Conservation (phyloP, 371 early-diverging fungal species). For the Lichtheimia hyalospora region DNA sequence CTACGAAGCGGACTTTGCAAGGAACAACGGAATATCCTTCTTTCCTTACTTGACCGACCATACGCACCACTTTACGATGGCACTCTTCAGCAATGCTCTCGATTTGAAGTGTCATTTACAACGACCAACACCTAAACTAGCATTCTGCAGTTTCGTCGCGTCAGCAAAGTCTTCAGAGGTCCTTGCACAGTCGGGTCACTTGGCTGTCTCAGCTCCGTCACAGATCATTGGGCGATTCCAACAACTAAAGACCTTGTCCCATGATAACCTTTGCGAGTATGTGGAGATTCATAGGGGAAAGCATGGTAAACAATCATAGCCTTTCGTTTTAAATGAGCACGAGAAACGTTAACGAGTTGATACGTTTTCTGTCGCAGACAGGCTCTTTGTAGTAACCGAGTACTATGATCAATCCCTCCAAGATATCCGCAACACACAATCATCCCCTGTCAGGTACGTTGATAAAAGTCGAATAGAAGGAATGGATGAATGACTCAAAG, state of each 20-base stretch:
- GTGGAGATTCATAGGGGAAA: conserved; percentile 64
- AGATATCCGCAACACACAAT: conserved; percentile 24
- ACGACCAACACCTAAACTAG: conserved; percentile 30
- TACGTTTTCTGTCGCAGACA: conserved; percentile 31
- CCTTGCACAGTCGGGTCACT: conserved; percentile 46
- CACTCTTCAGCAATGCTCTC: conserved; percentile 36
- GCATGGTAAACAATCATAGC: conserved; percentile 40
- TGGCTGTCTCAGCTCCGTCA: conserved; percentile 54
- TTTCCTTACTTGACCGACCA: too few relatives aligned
- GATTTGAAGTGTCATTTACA: conserved; percentile 26
- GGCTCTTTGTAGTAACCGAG: conserved; percentile 62
- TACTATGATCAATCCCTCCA: conserved; percentile 45
- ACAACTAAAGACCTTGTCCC: conserved; percentile 56
- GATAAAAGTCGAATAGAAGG: not conserved
- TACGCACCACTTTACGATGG: conserved; percentile 19
- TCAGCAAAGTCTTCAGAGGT: conserved; percentile 40
- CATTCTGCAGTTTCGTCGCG: conserved; percentile 45
- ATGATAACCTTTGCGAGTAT: conserved; percentile 59
- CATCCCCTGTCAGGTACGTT: conserved; percentile 18
- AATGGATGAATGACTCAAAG: not conserved
- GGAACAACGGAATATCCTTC: not conserved
- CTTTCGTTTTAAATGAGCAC: not conserved
- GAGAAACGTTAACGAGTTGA: too few relatives aligned
- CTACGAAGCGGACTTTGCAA: not conserved
- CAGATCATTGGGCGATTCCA: conserved; percentile 64